Evolutionary conservation across 192 early-diverging fungal species (phyloP), one percentile per base, ranked within the genome.

Genomic region (Podila epicladia): DNA sequence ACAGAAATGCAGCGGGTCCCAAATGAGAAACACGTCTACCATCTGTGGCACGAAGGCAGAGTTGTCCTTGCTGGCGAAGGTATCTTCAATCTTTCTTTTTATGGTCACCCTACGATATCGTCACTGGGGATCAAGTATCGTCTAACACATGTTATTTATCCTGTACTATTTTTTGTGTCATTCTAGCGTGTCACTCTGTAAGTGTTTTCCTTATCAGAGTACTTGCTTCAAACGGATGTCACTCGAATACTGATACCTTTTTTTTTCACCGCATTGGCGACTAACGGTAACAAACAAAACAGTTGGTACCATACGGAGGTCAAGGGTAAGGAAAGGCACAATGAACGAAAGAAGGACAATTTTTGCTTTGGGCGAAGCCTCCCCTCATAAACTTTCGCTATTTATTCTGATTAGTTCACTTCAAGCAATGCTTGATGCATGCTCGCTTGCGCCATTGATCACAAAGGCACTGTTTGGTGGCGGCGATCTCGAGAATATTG

Each of bases 371-470:
- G 29, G 26, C 61, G 61, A 17, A 32, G 45, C 13, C 7, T 51
- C 48, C 35, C 38, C 41, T 45, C 41, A 3, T 8, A 28, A 64
- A 64, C 37, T 12, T 8, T 17, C 32, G 12, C 20, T 32, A 5
- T 29, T 53, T 4, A 0, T 11, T n/a, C 24, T n/a, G 12, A 13
- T 26, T 41, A 68, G 66, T 31, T 31, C 55, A 41, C 13, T 68
- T 5, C 66, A 68, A 29, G 66, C 66, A 19, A 58, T 68, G 66
- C 55, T 68, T n/a, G 66, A 68, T 26, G 66, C 66, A 26, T 68
- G 55, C 15, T 68, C 66, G 7, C 51, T 68, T 31, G 66, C 66
- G n/a, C 66, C 66, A 38, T 35, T 68, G 35, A 55, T 68, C 13
- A 31, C 38, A 26, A 31, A 37, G 22, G 66, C 66, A 22, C 35